These are phyloP conservation scores for Cytospora chrysosperma DNA, from an alignment of 2,329 filamentous ascomycete genomes.

Conservation along the genomic window DNA sequence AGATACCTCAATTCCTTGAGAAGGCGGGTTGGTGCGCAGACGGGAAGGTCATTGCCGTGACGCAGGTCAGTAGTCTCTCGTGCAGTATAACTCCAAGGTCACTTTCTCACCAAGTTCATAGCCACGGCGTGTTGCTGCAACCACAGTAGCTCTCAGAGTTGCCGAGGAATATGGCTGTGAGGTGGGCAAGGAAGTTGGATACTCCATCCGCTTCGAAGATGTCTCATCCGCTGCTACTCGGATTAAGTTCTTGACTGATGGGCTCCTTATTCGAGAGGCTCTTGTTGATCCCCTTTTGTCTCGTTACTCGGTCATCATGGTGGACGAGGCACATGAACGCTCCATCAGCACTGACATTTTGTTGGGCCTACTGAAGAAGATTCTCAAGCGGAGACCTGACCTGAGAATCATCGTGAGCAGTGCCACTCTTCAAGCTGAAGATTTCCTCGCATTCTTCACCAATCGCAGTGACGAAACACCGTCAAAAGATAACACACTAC, in stretches of 20 bases:
- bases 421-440: constrained; percentile 87
- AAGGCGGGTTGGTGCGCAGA: constrained; percentile 84
- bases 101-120: constrained; percentile 37
- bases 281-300: constrained; percentile 89
- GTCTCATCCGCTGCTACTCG: constrained; percentile 79
- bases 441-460: constrained; percentile 77
- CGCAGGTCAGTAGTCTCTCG: constrained; percentile 70
- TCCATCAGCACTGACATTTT: constrained; percentile 91
- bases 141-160: constrained; percentile 82
- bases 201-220: constrained; percentile 91
- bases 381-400: constrained; percentile 74
- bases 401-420: constrained; percentile 88
- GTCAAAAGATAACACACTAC: constrained; percentile 33
- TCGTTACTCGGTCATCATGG: constrained; percentile 93
- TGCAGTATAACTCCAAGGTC: neutral
- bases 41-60: constrained; percentile 81
- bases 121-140: constrained; percentile 88
- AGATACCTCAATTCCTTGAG: constrained; percentile 89
- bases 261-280: constrained; percentile 85
- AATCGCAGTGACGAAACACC: constrained; percentile 38
- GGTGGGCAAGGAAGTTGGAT: constrained; percentile 87
- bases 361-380: constrained; percentile 88
- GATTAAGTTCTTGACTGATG: constrained; percentile 96
- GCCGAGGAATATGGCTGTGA: constrained; percentile 87
- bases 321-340: constrained; percentile 94